Conservation (phyloP, 257 asterid genomes). For the Primulina tabacum region DNA sequence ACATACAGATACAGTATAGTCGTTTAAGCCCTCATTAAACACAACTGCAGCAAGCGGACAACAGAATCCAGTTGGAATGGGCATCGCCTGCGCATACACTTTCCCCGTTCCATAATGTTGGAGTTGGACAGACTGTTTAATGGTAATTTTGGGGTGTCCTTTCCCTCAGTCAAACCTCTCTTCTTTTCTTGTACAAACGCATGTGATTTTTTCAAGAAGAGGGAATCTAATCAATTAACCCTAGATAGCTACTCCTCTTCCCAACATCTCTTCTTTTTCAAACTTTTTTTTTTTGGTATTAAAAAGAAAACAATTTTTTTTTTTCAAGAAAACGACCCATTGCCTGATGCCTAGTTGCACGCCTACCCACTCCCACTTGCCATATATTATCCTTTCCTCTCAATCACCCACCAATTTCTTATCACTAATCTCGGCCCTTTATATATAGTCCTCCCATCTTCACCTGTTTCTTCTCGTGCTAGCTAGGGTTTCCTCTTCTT, state of each 20-base stretch:
- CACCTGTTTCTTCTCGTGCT: constrained; percentile 15
- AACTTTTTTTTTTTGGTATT: constrained; percentile 19
- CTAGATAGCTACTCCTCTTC: constrained; percentile 20
- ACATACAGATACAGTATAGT: too few relatives aligned
- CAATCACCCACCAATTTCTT: constrained; percentile 9
- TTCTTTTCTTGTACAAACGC: constrained; percentile 40
- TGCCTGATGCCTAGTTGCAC: too few relatives aligned
- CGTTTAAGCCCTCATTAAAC: too few relatives aligned
- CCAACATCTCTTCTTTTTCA: constrained; percentile 34
- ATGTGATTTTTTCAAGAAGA: constrained; percentile 45
- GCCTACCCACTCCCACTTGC: constrained; percentile 21
- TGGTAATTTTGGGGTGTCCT: constrained; percentile 13
- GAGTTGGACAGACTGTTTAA: constrained; percentile 29
- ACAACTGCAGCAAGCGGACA: constrained; percentile 22
- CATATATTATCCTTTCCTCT: too few relatives aligned
- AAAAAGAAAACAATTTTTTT: too few relatives aligned
- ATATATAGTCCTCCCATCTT: constrained; percentile 29
- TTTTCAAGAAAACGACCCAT: not conserved
- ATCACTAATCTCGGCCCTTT: constrained; percentile 26
- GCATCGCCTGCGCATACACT: constrained; percentile 32
- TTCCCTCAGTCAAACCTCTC: constrained; percentile 26
- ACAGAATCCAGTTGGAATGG: constrained; percentile 37
- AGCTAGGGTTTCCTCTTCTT: constrained; percentile 25
- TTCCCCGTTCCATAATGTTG: constrained; percentile 37
- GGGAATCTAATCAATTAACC: constrained; percentile 54